These are phyloP conservation scores for Rhizophora apiculata DNA, from an alignment of 345 rosid genomes.

Conservation along the genomic window DNA sequence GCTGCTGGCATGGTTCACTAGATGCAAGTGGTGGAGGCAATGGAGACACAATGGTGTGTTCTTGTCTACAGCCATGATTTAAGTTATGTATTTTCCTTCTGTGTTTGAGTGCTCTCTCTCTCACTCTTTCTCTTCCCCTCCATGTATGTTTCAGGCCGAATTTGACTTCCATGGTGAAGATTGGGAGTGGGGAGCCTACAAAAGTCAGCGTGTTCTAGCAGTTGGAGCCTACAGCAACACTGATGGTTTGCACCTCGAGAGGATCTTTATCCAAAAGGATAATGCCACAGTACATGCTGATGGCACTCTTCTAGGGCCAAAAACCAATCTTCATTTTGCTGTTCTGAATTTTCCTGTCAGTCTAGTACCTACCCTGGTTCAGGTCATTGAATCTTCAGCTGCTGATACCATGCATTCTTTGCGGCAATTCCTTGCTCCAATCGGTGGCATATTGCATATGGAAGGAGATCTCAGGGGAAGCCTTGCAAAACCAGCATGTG, in stretches of 20 bases:
- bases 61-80: slow-evolving; percentile 11
- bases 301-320: slow-evolving; percentile 86
- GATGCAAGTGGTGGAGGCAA: slow-evolving; percentile 99
- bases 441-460: slow-evolving; percentile 91
- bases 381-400: slow-evolving; percentile 88
- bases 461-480: slow-evolving; percentile 99
- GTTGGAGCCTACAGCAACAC: slow-evolving; percentile 91
- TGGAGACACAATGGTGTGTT: slow-evolving; percentile 86
- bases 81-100: not conserved
- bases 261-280: slow-evolving; percentile 87
- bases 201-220: slow-evolving; percentile 82
- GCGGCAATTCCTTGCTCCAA: slow-evolving; percentile 77
- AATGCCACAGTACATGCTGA: slow-evolving; percentile 97
- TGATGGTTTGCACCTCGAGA: slow-evolving; percentile 91
- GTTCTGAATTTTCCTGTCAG: slow-evolving; percentile 94
- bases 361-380: slow-evolving; percentile 88
- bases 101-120: not conserved
- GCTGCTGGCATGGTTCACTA: slow-evolving; percentile 90
- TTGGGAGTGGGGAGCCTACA: slow-evolving; percentile 99
- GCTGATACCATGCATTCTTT: slow-evolving; percentile 74
- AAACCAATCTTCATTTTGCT: slow-evolving; percentile 94
- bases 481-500: slow-evolving; percentile 93
- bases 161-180: slow-evolving; percentile 97
- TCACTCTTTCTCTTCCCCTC: not conserved
- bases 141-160: slow-evolving; percentile 63